A percentile compares a stretch with the other conserved stretches of the same genome.
These are phyloP conservation scores for Neopestalotiopsis rosae DNA, from an alignment of 2,329 filamentous ascomycete genomes.

Conservation along the genomic window DNA sequence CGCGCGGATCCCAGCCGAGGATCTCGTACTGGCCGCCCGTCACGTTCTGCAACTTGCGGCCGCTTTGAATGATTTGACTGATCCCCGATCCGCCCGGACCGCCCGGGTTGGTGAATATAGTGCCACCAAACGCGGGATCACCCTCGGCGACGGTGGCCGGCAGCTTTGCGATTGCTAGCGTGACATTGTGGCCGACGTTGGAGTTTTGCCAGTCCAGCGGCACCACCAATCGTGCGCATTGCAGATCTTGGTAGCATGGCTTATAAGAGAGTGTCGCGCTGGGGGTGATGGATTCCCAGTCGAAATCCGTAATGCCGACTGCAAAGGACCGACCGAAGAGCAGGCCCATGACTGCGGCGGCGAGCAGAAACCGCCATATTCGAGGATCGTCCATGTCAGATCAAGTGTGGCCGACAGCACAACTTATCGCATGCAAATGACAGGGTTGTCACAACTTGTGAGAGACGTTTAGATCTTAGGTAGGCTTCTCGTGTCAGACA, in stretches of 20 bases:
- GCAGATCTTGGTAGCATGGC: conserved; percentile 43
- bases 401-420: neutral
- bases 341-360: neutral
- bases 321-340: neutral
- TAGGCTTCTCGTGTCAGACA: too few relatives aligned
- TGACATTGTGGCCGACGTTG: conserved; percentile 32
- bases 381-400: neutral
- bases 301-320: conserved; percentile 30
- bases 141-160: conserved; percentile 43
- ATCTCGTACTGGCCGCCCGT: conserved; percentile 41
- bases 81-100: conserved; percentile 50
- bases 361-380: neutral
- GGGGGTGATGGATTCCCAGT: conserved; percentile 43
- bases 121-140: conserved; percentile 46
- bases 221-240: conserved; percentile 48
- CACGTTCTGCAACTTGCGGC: conserved; percentile 35
- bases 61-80: conserved; percentile 29
- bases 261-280: conserved; percentile 42
- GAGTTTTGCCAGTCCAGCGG: conserved; percentile 49
- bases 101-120: conserved; percentile 51
- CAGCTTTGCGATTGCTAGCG: conserved; percentile 47
- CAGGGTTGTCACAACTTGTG: too few relatives aligned
- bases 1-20: conserved; percentile 51
- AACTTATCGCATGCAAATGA: too few relatives aligned
- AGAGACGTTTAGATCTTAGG: too few relatives aligned